Evolutionary conservation across 768 basidiomycete species (phyloP), one percentile per base, ranked within the genome.

Genomic region (Podaxis carcinomalis): DNA sequence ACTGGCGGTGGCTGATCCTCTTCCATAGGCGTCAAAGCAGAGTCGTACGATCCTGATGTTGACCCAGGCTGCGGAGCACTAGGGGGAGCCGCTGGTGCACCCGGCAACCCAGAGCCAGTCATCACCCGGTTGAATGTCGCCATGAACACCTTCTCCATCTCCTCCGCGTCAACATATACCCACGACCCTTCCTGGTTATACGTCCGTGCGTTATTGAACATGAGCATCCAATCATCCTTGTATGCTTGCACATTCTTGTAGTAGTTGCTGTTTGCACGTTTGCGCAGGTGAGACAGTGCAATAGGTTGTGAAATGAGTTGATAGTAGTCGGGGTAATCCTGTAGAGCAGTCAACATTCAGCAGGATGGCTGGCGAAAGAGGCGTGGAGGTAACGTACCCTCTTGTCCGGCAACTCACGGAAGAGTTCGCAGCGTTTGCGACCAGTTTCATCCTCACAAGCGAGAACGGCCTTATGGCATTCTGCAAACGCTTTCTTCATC

Each of bases 101-200:
- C 92, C 42, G 92, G 91, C 23, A 92, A 77, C 47, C 88, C 89
- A 44, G 84, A 86, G 21, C 88, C 89, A 13, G 74, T 78, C 49
- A 89, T 86, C 54, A 78, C 74, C 37, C 83, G 83, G 46, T 86
- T 81, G 68, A 88, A 93, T 7, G 87, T 78, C 27, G 84, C 78
- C 62, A 90, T 82, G 71, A 95, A 94, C 52, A 88, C 87, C 69
- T 90, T 91, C 75, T 96, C 90, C 90, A 95, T 93, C 77, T 93
- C 92, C 52, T 93, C 90, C 6, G 96, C 95, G 63, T 96, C 93
- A 62, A 90, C 80, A 73, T 95, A 96, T 39, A 97, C 94, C 90
- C 92, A 93, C 0, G 93, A 95, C 1, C 90, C 93, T 73, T 96
- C 93, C 72, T 90, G 88, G 72, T 98, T 98, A 79, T 93, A 98